These are phyloP conservation scores for Gynandropsis gynandra DNA, from an alignment of 345 rosid genomes.

Conservation along the genomic window DNA sequence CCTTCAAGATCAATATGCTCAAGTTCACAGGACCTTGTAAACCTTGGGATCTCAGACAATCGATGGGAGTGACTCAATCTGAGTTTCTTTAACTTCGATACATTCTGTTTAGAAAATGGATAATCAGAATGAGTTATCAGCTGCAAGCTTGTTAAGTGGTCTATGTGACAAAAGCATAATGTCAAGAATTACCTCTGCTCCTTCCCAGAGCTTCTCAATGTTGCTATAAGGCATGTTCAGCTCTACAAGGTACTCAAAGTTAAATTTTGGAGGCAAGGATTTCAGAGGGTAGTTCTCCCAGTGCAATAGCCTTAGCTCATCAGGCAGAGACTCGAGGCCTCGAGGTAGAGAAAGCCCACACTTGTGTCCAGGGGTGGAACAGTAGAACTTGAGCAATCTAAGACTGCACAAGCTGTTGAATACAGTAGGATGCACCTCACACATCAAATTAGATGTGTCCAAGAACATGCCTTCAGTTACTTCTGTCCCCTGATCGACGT, in stretches of 20 bases:
- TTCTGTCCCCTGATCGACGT: conserved; percentile 24
- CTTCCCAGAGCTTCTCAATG: conserved; percentile 24
- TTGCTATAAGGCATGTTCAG: conserved; percentile 17
- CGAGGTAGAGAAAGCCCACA: neutral
- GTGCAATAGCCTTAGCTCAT: conserved; percentile 22
- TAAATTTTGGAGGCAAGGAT: conserved; percentile 16
- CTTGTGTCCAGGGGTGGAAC: neutral
- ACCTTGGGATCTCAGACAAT: neutral
- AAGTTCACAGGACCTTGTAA: conserved; percentile 14
- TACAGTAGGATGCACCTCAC: neutral
- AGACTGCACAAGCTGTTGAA: conserved; percentile 15
- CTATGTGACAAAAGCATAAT: neutral
- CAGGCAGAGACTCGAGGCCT: conserved; percentile 15
- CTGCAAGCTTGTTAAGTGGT: neutral
- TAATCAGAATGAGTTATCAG: neutral
- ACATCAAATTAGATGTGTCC: conserved; percentile 6
- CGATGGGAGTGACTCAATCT: conserved; percentile 15
- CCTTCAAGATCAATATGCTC: conserved; percentile 24
- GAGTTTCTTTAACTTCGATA: conserved; percentile 9
- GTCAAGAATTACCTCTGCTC: conserved; percentile 13
- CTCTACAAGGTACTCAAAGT: conserved; percentile 20
- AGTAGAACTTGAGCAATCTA: conserved; percentile 21
- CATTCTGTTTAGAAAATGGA: conserved; percentile 12
- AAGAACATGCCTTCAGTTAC: conserved; percentile 21
- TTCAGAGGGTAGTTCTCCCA: conserved; percentile 20